phyloP scores from a whole-genome alignment of 441 rosid genomes.

The Populus hybrid region DNA sequence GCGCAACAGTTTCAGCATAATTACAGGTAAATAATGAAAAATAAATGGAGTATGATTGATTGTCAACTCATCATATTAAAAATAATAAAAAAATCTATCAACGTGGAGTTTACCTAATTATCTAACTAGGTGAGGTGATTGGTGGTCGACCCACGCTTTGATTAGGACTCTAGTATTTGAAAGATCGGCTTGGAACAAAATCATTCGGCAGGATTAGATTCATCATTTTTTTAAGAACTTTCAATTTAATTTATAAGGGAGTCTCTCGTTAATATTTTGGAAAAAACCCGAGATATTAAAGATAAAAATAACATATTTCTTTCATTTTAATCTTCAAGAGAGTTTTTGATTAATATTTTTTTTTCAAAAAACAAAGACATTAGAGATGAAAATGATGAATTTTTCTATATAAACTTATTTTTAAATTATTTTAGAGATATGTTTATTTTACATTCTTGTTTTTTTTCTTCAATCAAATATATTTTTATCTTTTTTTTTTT shows the following conservation, averaged over 20 bases:
- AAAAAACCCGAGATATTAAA: no score
- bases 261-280: no score
- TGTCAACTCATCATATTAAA: neutral
- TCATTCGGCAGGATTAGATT: neutral
- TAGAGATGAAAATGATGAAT: fast-evolving
- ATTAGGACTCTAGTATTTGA: neutral
- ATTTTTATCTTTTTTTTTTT: no score
- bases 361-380: no score
- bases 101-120: neutral
- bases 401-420: no score
- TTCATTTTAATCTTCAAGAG: no score
- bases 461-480: no score
- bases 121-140: neutral
- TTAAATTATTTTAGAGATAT: no score
- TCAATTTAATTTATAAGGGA: no score
- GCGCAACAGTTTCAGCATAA: neutral
- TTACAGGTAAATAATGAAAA: neutral
- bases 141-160: neutral
- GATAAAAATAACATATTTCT: no score
- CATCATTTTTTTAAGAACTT: neutral
- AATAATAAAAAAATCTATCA: neutral
- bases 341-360: no score
- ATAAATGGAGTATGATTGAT: neutral
- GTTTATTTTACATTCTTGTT: no score
- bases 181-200: neutral